Base-by-base conservation (phyloP, 2,329 filamentous ascomycete species). In the Beauveria medogensis region DNA sequence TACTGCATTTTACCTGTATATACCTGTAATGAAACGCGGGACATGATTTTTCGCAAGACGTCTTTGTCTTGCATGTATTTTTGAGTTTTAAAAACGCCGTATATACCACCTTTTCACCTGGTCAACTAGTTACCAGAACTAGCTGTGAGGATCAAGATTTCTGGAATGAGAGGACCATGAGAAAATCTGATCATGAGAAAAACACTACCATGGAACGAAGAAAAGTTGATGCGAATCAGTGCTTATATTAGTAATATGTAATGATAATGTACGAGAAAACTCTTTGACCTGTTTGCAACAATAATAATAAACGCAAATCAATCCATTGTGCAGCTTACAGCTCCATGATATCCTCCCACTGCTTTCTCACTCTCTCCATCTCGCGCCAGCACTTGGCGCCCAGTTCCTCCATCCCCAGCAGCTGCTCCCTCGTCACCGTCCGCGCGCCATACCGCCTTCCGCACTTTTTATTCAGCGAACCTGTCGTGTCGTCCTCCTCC, bases 361-460 rank as follows among this genome's bases (percentile, higher is more conserved):
- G 77, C 28, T 70, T 71, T 67, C 91, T 80, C 76, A 95, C 71
- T 65, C 76, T 78, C 77, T 94, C 91, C 81, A 94, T 87, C 73
- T 84, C 78, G 63, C 70, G 78, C 90, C 90, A 93, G 64, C 80
- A 84, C 66, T 77, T 70, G 8, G 75, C 79, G 0, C 87, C 89
- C 30, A 82, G 68, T 63, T 79, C 77, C 71, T 89, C 82, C 68
- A 92, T 91, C 63, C 82, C 77, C 40, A 78, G 76, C 59, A 80
- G 78, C 51, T 78, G 79, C 69, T 89, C 84, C 63, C 80, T 73
- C 0, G 85, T 92, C 52, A 86, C 74, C 58, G 87, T 79, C 26
- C 70, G 73, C 2, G 82, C 81, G 16, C 80, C 82, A 3, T 78
- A 77, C 71, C 83, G 87, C 64, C 91, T 79, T 0, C 84, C 84